Evolutionary conservation across 768 basidiomycete genomes (phyloP), one percentile per base, ranked within the genome.

Genomic region (Boletales sp.): DNA sequence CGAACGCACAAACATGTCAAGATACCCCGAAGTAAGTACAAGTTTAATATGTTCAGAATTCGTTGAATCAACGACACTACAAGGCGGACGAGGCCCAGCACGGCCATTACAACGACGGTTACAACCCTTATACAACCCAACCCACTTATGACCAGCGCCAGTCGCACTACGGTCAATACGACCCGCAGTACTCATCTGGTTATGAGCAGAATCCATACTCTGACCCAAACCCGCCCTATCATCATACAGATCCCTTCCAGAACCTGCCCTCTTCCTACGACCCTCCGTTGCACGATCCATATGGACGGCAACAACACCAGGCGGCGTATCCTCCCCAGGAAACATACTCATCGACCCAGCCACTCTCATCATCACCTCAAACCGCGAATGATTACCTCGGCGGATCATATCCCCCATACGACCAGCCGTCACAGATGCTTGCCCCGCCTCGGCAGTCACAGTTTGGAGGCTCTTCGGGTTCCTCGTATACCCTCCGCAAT

Each of bases 11-110:
- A 49, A 41, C 47, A 76, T 77, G 75, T 75, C 74, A 17, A 66
- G 64, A 31, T 74, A 74, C 43, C 68, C 63, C 42, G 72, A 75
- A 56, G 75, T 71, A 50, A 56, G 70, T 64, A 14, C 39, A 50
- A 13, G 21, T 25, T 25, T 25, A 5, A 5, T 3, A 19, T n/a
- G 4, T 33, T 2, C 18, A 18, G n/a, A 43, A 38, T 37, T 34
- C 13, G 15, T 17, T 49, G 48, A 56, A 53, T 34, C 14, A 35
- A 31, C 54, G 21, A n/a, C n/a, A 45, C 18, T 15, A 33, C 34
- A 47, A 86, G 82, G 76, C 81, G 5, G 83, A 87, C 64, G 83
- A 87, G 65, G 80, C 74, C 13, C 84, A 84, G 55, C 75, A 70
- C 15, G 67, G 78, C 28, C 78, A 88, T 51, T n/a, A n/a, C n/a